Evolutionary conservation across 2,329 filamentous ascomycete species (phyloP).

Genomic region (Epichloe uncinata): DNA sequence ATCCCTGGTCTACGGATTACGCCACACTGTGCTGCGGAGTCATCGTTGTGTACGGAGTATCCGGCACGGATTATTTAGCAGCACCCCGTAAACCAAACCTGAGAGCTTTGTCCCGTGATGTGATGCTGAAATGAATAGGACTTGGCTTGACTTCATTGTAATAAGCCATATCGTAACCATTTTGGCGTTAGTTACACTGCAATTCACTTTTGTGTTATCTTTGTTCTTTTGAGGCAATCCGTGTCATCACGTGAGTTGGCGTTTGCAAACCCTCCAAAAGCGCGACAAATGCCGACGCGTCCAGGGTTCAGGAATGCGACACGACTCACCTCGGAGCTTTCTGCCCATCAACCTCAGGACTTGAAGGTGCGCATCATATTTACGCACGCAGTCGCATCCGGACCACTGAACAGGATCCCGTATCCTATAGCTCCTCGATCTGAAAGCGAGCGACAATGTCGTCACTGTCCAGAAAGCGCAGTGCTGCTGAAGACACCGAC

Average conservation of each 20-base stretch:
- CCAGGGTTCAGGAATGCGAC: neutral
- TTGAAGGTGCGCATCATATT: neutral
- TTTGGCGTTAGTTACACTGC: no score
- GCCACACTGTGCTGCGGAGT: neutral
- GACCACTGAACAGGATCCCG: neutral
- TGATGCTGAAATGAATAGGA: no score
- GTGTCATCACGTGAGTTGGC: conserved; percentile 3
- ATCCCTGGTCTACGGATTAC: neutral
- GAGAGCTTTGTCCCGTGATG: neutral
- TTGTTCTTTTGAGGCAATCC: no score
- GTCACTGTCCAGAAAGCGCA: conserved; percentile 22
- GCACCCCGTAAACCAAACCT: no score
- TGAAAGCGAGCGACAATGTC: conserved; percentile 11
- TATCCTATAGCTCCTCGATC: neutral
- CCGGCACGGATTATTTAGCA: no score
- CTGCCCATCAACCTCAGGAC: neutral
- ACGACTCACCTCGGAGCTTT: neutral
- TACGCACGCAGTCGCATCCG: neutral
- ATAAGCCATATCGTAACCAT: no score
- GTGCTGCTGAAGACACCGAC: conserved; percentile 19
- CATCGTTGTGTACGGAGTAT: no score
- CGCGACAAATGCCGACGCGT: neutral
- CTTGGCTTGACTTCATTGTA: no score
- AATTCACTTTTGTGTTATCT: no score
- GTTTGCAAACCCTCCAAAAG: neutral